These are phyloP conservation scores for Colletotrichum lini DNA, from an alignment of 2,329 filamentous ascomycete species.

Conservation along the genomic window DNA sequence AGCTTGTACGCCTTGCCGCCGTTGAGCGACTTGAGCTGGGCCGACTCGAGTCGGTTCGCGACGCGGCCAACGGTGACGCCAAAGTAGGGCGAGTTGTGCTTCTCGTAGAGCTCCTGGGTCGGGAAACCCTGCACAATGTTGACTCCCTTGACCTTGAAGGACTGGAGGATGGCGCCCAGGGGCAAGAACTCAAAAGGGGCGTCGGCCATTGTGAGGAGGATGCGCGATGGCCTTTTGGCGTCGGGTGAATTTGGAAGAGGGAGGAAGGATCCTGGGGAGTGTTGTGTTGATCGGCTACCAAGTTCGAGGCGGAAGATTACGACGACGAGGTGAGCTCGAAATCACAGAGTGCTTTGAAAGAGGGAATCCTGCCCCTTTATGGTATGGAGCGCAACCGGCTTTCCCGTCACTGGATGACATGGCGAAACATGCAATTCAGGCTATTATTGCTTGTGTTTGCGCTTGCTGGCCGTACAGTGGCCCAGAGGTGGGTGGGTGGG, in stretches of 20 bases:
- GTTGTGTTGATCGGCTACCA: neutral
- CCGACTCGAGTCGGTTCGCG: conserved; percentile 85
- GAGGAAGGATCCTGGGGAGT: too few species aligned
- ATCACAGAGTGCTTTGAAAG: neutral
- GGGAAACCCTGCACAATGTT: conserved; percentile 94
- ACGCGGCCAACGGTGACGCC: conserved; percentile 92
- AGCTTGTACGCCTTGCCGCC: conserved; percentile 76
- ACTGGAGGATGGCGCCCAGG: conserved; percentile 84
- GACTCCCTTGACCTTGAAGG: conserved; percentile 80
- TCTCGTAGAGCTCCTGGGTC: conserved; percentile 79
- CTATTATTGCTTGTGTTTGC: conserved; percentile 37
- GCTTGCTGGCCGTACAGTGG: conserved; percentile 32
- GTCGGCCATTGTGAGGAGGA: conserved; percentile 55
- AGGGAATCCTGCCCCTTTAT: conserved; percentile 10
- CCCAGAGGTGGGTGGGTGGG: neutral
- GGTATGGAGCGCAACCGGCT: neutral
- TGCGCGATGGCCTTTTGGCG: neutral
- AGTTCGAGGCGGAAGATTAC: neutral
- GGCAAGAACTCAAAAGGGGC: conserved; percentile 77
- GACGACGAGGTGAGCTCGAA: neutral
- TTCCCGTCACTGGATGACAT: conserved; percentile 14
- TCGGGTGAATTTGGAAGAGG: too few species aligned
- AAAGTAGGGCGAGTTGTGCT: conserved; percentile 85
- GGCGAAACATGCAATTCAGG: conserved; percentile 35
- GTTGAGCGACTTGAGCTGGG: conserved; percentile 81